Base-by-base conservation (phyloP, 768 basidiomycete species). In the Termitomyces sp. region DNA sequence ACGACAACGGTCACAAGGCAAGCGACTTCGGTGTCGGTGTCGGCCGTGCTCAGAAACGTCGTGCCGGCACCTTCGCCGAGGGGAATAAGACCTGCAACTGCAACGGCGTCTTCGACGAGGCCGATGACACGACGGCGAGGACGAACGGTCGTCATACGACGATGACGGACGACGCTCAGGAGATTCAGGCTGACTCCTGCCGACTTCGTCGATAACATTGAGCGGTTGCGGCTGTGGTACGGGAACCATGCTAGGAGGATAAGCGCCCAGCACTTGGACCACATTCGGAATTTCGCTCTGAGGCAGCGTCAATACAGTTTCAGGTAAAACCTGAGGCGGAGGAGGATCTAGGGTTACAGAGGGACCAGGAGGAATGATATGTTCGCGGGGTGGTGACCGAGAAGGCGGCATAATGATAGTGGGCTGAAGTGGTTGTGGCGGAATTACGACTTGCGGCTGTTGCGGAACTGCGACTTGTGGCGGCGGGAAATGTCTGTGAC, bases 21-120 rank as follows among this genome's bases (percentile, higher is more conserved):
- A 42, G 24, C 57, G 53, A 22, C 59, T 54, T 24, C 64, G 64
- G 4, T 56, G 61, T 26, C 54, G 53, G 24, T 54, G 6, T 20
- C 20, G 20, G 32, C n/a, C 32, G 18, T 38, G 56, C 10, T 6
- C 18, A 43, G 36, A 32, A 2, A 26, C 10, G 16, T 40, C 44
- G 6, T 49, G 48, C 7, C 14, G 51, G 14, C 4, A n/a, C 46
- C 55, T 46, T 28, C 36, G 48, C 2, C 9, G 38, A 35, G 56
- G 56, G 6, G 56, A 50, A 53, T 52, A 57, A 13, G 48, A 53
- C 28, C 12, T 54, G 28, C 42, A 8, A 44, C 53, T 33, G 22
- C 32, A 22, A 44, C 6, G 43, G 30, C 7, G n/a, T 24, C 43
- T 28, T 35, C 53, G 53, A 24, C 10, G 53, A 45, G 40, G 7